phyloP scores from a whole-genome alignment of 257 asterid genomes.

The Rauvolfia tetraphylla region DNA sequence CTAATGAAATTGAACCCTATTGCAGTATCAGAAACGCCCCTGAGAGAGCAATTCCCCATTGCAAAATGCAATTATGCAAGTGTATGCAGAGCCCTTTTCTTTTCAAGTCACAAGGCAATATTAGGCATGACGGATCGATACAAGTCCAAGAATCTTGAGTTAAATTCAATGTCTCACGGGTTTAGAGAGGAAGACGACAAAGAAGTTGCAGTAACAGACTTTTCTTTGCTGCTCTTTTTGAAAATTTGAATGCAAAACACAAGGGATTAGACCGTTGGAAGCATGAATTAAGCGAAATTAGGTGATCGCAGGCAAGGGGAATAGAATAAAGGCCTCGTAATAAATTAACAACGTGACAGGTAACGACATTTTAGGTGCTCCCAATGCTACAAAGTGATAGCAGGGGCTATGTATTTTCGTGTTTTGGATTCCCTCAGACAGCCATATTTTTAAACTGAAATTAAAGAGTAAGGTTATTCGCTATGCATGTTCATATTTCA shows the following conservation, averaged over 20 bases:
- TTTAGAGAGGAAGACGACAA: conserved; percentile 28
- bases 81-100: neutral
- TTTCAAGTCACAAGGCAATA: neutral
- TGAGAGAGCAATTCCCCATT: conserved; percentile 66
- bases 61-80: conserved; percentile 1
- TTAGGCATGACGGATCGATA: conserved; percentile 16
- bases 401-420: neutral
- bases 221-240: conserved; percentile 12
- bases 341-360: conserved; percentile 2
- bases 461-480: too few relatives aligned
- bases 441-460: neutral
- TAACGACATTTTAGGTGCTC: neutral
- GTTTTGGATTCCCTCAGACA: conserved; percentile 1
- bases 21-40: conserved; percentile 35
- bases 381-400: neutral
- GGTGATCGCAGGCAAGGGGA: conserved; percentile 8
- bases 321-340: neutral
- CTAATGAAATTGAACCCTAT: conserved; percentile 20
- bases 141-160: conserved; percentile 22
- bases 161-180: conserved; percentile 25
- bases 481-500: too few relatives aligned
- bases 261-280: conserved; percentile 32
- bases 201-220: conserved; percentile 11
- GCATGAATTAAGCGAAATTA: conserved; percentile 14
- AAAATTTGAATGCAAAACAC: conserved; percentile 25